Evolutionary conservation across 108 stramenopile species (phyloP), one percentile per base, ranked within the genome.

Genomic region (Cyclotella sp.): DNA sequence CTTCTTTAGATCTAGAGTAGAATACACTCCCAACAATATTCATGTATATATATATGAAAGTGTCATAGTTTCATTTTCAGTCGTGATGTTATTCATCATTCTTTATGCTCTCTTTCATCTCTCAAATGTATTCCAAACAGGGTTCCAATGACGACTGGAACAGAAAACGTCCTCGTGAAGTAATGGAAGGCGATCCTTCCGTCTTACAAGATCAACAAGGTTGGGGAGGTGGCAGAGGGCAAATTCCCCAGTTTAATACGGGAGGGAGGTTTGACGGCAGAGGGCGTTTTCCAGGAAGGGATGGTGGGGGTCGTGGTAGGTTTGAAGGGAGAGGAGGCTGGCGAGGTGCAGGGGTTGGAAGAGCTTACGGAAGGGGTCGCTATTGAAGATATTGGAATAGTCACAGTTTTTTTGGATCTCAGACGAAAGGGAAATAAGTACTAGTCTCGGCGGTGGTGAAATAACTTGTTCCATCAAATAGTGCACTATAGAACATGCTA

Each of bases 101-200:
- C 12, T 34, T 59, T 49, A 59, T 26, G 29, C 16, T 26, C n/a
- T 68, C 28, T 67, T 69, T 29, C 21, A 27, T 24, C 34, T 62
- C 15, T 60, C 24, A 19, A 28, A 21, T 66, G 68, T 10, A 54
- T 42, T 30, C 43, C 43, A 70, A n/a, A 42, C 41, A 61, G 62
- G 60, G 66, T 64, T 15, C 68, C 12, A 30, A 63, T 18, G 68
- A 67, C 42, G 78, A 72, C 49, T 77, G 72, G 12, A 75, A 77
- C 14, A 85, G 66, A 22, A 88, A 88, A 75, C 78, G 87, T 43
- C 52, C 71, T 53, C 75, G 70, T 15, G 49, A 68, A 15, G 39
- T 11, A 10, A 58, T 68, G 55, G 71, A 65, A 11, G 53, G 42
- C 21, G 40, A 65, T 27, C 24, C 64, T 21, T 41, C 24, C 40